Conservation (phyloP, 2,329 filamentous ascomycete species). For the Pyrenophora graminea region DNA sequence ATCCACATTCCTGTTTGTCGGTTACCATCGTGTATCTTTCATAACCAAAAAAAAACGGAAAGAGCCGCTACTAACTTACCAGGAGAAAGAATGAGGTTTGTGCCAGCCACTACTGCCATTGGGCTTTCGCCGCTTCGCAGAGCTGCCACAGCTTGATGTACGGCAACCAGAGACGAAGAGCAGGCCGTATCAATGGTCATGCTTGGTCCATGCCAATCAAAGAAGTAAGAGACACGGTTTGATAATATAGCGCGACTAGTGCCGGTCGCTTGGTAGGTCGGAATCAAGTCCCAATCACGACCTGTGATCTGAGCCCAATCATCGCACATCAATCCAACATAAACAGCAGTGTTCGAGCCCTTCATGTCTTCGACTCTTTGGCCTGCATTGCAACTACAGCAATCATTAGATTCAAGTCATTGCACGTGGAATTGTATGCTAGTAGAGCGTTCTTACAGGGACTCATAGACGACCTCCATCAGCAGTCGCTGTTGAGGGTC, state of each 20-base stretch:
- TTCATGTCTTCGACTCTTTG: constrained; percentile 7
- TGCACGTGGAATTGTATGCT: too few species aligned
- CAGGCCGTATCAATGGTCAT: constrained; percentile 48
- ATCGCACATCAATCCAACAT: constrained; percentile 26
- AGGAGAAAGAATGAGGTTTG: constrained; percentile 28
- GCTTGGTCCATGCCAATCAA: constrained; percentile 43
- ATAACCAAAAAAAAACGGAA: too few species aligned
- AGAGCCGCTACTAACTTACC: too few species aligned
- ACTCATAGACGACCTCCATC: constrained; percentile 44
- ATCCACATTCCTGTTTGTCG: too few species aligned
- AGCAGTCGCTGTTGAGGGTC: constrained; percentile 42
- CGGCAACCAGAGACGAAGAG: too few species aligned
- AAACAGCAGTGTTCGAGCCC: constrained; percentile 35
- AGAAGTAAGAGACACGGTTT: constrained; percentile 46
- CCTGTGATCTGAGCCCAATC: constrained; percentile 33
- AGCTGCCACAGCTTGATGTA: too few species aligned
- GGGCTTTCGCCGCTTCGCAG: constrained; percentile 19
- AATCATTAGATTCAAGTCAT: too few species aligned
- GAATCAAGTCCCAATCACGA: constrained; percentile 20
- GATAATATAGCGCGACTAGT: constrained; percentile 30
- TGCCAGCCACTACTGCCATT: too few species aligned
- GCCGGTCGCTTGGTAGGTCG: constrained; percentile 31
- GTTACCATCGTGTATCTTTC: too few species aligned
- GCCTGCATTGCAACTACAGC: too few species aligned
- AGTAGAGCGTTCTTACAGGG: constrained; percentile 41